Evolutionary conservation across 2,329 filamentous ascomycete species (phyloP), one percentile per base, ranked within the genome.

Genomic region (Ciborinia camelliae): DNA sequence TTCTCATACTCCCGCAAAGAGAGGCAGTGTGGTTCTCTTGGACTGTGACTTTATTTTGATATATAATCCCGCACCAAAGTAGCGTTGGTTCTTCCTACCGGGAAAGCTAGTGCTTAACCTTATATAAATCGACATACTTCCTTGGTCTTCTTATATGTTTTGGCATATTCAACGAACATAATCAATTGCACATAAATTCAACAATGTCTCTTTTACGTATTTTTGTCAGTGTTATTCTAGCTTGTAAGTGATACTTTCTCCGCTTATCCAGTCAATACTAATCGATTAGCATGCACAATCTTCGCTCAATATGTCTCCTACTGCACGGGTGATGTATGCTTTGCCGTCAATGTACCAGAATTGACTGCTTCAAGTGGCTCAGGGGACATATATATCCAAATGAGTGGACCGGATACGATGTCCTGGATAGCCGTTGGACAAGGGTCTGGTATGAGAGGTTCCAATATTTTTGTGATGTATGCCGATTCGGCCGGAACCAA

Each of bases 401-500:
- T 87, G 58, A 80, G 78, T 53, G 82, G 81, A 3, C 83, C 85
- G 2, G 79, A 78, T 48, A 77, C 73, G 7, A 80, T 83, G 71
- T 74, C 80, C 74, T 87, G 82, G 81, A 78, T 85, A 41, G 81
- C 79, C 4, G 73, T 87, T 4, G 85, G 84, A 9, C 83, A 86
- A 71, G 85, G 85, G 32, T 76, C 69, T 2, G 68, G 73, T 26
- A 87, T 87, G 85, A 68, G 73, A 20, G 81, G 80, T 28, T 74
- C 84, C 7, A 85, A 85, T 72, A 86, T 87, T 54, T 86, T 87
- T 71, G 75, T 86, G 51, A 77, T 86, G 7, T 87, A 87, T 69
- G 79, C 81, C n/a, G 78, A 80, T 32, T 75, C 79, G 47, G 75
- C 75, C 45, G 80, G 82, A 32, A 79, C 75, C 51, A 86, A 85